Percentiles rank a stretch among this genome's conserved stretches.
These are phyloP conservation scores for Cladophialophora bantiana DNA, from an alignment of 2,329 filamentous ascomycete genomes.

Conservation along the genomic window DNA sequence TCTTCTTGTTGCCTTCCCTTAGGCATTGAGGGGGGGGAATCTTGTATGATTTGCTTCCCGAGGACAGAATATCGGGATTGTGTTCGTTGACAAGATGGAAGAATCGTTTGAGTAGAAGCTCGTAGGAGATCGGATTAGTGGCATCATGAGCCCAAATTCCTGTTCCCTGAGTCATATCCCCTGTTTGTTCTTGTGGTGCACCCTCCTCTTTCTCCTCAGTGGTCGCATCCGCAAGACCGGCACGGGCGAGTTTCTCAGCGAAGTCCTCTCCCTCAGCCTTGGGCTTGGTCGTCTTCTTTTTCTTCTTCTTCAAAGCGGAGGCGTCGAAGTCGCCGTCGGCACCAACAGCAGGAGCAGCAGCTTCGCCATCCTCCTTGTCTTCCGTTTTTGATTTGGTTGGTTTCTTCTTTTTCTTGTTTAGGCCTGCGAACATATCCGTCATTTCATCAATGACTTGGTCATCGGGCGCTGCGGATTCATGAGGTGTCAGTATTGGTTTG, in stretches of 20 bases:
- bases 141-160: constrained; percentile 89
- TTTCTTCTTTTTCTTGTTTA: constrained; percentile 79
- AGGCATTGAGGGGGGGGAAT: constrained; percentile 98
- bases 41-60: constrained; percentile 94
- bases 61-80: constrained; percentile 93
- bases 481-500: constrained; percentile 40
- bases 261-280: constrained; percentile 71
- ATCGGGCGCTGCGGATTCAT: constrained; percentile 44
- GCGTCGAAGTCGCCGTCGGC: constrained; percentile 71
- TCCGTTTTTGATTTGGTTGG: constrained; percentile 62
- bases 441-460: constrained; percentile 70
- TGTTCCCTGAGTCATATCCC: constrained; percentile 85
- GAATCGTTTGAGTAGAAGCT: constrained; percentile 86
- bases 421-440: constrained; percentile 70
- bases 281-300: constrained; percentile 74
- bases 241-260: constrained; percentile 56
- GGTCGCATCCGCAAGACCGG: constrained; percentile 52
- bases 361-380: constrained; percentile 56
- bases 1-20: constrained; percentile 99
- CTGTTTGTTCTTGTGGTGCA: constrained; percentile 53
- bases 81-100: constrained; percentile 93
- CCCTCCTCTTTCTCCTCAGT: constrained; percentile 62
- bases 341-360: constrained; percentile 53
- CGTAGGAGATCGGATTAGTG: constrained; percentile 79
- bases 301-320: constrained; percentile 79